Base-by-base conservation (phyloP, 2,329 filamentous ascomycete genomes). In the Colletotrichum tropicicola region DNA sequence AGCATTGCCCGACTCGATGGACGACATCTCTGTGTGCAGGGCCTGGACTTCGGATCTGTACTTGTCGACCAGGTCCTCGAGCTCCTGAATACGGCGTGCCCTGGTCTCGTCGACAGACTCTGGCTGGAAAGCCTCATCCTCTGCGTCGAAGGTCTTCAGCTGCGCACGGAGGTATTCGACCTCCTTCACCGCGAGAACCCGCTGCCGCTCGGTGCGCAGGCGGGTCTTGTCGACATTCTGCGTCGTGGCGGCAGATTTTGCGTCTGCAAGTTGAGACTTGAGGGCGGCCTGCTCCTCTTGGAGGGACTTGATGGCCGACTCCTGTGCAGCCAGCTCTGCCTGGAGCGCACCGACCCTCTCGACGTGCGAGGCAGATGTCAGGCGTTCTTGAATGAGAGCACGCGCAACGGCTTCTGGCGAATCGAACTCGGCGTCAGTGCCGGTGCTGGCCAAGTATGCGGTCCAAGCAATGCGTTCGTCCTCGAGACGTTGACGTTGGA, bases 161-260 rank as follows among this genome's bases (percentile, higher is more conserved):
- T 99, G 96, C 0, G 93, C 95, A 21, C 96, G 92, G 6, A 99
- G 85, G 74, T 97, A 97, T 70, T 98, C 94, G 0, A 96, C 93
- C 75, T 99, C 97, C 74, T 98, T 98, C 23, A 93, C 85, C 0
- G 94, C 93, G 7, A 99, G 85, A 1, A 86, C 88, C 62, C 93
- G 92, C 74, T 98, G 95, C 63, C 96, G 87, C 71, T 99, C 95
- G 0, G 98, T 81, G 30, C 96, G 88, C 56, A 91, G 82, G 44
- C 89, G 90, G 1, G 87, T 85, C 78, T 94, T 91, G 72, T 93
- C 91, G 15, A 83, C 81, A 19, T 80, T 84, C 5, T 82, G 79
- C 4, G 76, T 81, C 6, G 57, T 65, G 27, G 79, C 79, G 1
- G 81, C 78, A 3, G 80, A 77, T 72, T 90, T 92, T 12, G 91